Conservation (phyloP, 768 basidiomycete species). For the Termitomyces heimii region DNA sequence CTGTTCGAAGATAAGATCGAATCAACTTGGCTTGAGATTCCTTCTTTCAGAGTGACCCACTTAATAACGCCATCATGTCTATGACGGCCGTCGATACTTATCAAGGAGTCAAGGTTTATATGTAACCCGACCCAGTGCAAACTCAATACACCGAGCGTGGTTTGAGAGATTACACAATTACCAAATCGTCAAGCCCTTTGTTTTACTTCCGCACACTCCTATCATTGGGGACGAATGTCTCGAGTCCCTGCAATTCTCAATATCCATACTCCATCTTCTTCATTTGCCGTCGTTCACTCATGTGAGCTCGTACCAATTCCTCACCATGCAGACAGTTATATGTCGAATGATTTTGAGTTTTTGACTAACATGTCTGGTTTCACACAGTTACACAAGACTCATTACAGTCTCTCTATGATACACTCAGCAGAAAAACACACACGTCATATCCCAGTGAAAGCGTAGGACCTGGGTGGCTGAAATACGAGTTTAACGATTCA, state of each 20-base stretch:
- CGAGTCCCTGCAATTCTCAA: constrained; percentile 47
- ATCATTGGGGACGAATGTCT: constrained; percentile 15
- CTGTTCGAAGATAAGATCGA: too few relatives aligned
- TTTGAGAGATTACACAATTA: background rate
- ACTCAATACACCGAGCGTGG: too few relatives aligned
- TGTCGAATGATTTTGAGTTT: background rate
- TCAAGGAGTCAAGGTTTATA: too few relatives aligned
- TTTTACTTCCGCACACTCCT: background rate
- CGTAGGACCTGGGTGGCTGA: constrained; percentile 76
- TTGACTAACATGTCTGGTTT: constrained; percentile 5
- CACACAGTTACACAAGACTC: constrained; percentile 62
- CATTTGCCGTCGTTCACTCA: constrained; percentile 72
- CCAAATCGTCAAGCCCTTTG: background rate
- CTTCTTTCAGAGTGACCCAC: too few relatives aligned
- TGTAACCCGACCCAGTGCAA: too few relatives aligned
- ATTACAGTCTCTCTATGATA: constrained; percentile 58
- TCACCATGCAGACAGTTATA: background rate
- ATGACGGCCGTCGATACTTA: too few relatives aligned
- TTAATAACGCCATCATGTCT: too few relatives aligned
- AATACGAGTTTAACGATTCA: constrained; percentile 76
- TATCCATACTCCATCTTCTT: constrained; percentile 71
- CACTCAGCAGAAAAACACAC: constrained; percentile 61
- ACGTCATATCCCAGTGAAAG: constrained; percentile 53
- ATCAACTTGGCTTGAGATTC: too few relatives aligned
- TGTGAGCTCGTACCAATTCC: constrained; percentile 35